phyloP scores from a whole-genome alignment of 306 rosid species.

The Alnus glutinosa region DNA sequence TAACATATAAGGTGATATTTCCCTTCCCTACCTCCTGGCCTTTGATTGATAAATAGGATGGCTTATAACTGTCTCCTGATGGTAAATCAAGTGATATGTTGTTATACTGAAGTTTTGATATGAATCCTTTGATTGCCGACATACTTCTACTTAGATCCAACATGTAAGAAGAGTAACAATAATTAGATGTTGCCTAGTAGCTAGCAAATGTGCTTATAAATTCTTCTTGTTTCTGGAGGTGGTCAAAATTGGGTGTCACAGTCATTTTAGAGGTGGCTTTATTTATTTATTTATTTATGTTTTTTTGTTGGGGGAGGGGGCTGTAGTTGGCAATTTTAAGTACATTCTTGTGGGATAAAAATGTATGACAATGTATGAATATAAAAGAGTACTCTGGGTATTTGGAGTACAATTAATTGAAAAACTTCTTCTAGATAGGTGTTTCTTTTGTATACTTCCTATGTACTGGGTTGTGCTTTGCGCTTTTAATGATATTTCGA shows the following conservation, averaged over 20 bases:
- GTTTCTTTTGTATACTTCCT: no score
- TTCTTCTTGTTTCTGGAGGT: background rate
- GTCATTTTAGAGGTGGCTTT: background rate
- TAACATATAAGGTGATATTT: no score
- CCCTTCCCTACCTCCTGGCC: no score
- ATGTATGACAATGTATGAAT: background rate
- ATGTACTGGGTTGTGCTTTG: no score
- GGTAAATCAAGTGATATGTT: background rate
- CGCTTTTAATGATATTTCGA: no score
- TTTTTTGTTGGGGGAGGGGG: background rate
- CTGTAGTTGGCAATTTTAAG: background rate
- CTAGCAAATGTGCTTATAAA: background rate
- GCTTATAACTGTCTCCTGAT: background rate
- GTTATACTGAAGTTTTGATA: background rate
- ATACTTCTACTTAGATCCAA: background rate
- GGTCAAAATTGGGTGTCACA: background rate
- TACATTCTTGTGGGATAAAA: background rate
- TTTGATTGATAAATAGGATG: background rate
- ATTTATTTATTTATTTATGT: no score
- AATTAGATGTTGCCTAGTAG: background rate
- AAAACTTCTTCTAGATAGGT: no score
- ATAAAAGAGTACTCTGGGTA: background rate
- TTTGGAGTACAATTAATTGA: background rate
- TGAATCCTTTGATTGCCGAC: background rate
- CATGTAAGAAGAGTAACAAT: background rate